These are phyloP conservation scores for Vigna nakashimae DNA, from an alignment of 306 rosid species.

Conservation along the genomic window DNA sequence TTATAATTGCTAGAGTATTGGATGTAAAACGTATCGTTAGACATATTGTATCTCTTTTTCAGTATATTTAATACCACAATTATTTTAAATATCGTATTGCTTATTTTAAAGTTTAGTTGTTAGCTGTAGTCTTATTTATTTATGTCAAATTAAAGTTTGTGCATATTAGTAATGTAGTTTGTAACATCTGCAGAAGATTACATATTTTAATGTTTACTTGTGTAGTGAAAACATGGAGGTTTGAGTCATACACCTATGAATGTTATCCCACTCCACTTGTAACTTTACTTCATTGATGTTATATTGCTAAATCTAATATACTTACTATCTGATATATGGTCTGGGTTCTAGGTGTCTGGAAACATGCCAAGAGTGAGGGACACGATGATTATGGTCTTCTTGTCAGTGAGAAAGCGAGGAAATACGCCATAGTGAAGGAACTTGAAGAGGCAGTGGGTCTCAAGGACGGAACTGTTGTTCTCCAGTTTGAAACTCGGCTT, in stretches of 20 bases:
- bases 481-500: constrained; percentile 89
- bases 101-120: too few relatives aligned
- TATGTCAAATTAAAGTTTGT: too few relatives aligned
- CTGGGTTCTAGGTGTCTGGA: constrained; percentile 80
- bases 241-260: too few relatives aligned
- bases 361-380: constrained; percentile 88
- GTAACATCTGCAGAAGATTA: too few relatives aligned
- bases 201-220: too few relatives aligned
- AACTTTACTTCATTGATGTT: background rate
- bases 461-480: constrained; percentile 76
- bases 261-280: background rate
- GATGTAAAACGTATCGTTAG: too few relatives aligned
- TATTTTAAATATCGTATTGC: too few relatives aligned
- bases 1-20: background rate
- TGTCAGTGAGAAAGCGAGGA: constrained; percentile 87
- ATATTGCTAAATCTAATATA: background rate
- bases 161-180: too few relatives aligned
- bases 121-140: too few relatives aligned
- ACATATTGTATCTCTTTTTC: too few relatives aligned
- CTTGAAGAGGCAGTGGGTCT: constrained; percentile 69
- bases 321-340: background rate
- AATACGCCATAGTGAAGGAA: constrained; percentile 89
- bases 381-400: constrained; percentile 95
- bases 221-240: too few relatives aligned
- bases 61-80: too few relatives aligned